Conservation (phyloP, 1,139 yeast genomes). For the Meyerozyma elateridarum region DNA sequence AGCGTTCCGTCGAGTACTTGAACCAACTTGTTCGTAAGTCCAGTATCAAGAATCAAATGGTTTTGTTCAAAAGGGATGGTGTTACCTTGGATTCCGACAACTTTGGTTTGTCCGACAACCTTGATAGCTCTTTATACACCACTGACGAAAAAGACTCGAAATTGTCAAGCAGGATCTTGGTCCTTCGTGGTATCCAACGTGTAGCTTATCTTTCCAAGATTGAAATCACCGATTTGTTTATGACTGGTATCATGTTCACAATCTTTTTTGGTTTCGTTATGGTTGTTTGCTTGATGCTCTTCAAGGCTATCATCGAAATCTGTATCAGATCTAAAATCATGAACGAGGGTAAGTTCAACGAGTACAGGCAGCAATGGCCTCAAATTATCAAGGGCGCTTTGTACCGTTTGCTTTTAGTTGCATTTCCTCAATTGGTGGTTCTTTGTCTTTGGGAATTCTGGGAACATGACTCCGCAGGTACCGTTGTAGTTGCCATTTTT, state of each 20-base stretch:
- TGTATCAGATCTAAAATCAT: slow-evolving; percentile 56
- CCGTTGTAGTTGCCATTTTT: slow-evolving; percentile 72
- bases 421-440: slow-evolving; percentile 81
- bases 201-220: slow-evolving; percentile 81
- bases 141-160: slow-evolving; percentile 62
- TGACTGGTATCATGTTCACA: slow-evolving; percentile 83
- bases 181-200: slow-evolving; percentile 87
- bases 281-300: slow-evolving; percentile 57
- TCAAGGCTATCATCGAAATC: slow-evolving; percentile 74
- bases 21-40: slow-evolving; percentile 15
- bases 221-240: slow-evolving; percentile 78
- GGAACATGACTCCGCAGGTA: slow-evolving; percentile 77
- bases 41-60: slow-evolving; percentile 17
- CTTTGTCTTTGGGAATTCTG: slow-evolving; percentile 89
- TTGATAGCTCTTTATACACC: slow-evolving; percentile 57
- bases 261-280: slow-evolving; percentile 73
- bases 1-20: slow-evolving; percentile 22
- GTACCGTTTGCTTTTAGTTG: slow-evolving; percentile 73
- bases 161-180: slow-evolving; percentile 60
- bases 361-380: slow-evolving; percentile 78
- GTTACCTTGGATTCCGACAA: slow-evolving; percentile 34
- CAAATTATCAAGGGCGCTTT: slow-evolving; percentile 81
- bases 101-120: slow-evolving; percentile 44
- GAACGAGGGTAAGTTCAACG: slow-evolving; percentile 63
- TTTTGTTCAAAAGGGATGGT: slow-evolving; percentile 25